Percentiles rank a stretch among this genome's conserved stretches.
Conservation (phyloP, 106 monocot genomes). For the Phalaenopsis aphrodite region DNA sequence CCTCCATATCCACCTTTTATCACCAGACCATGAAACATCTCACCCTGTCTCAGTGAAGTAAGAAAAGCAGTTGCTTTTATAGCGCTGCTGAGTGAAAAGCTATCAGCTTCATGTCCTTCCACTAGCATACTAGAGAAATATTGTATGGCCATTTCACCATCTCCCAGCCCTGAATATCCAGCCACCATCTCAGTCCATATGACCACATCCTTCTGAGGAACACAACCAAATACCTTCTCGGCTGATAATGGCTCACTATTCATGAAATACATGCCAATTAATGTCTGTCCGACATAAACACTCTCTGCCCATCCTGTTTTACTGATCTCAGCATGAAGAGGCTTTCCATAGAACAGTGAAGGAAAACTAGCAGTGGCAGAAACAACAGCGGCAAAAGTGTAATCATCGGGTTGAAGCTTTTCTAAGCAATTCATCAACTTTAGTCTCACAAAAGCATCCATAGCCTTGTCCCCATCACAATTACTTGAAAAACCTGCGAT, state of each 20-base stretch:
- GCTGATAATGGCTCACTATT: slow-evolving; percentile 52
- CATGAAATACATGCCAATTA: slow-evolving; percentile 80
- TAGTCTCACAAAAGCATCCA: slow-evolving; percentile 30
- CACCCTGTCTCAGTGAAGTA: slow-evolving; percentile 55
- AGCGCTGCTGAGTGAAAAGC: slow-evolving; percentile 71
- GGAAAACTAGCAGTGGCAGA: slow-evolving; percentile 39
- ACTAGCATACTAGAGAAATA: slow-evolving; percentile 53
- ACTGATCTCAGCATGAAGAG: slow-evolving; percentile 54
- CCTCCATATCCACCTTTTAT: slow-evolving; percentile 58
- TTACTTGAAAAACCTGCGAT: slow-evolving; percentile 30
- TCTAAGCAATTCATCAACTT: slow-evolving; percentile 8
- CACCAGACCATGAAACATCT: slow-evolving; percentile 49
- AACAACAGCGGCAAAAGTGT: slow-evolving; percentile 39
- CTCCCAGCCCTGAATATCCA: slow-evolving; percentile 55
- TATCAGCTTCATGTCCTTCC: slow-evolving; percentile 64
- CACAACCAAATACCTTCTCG: slow-evolving; percentile 33
- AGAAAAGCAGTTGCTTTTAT: slow-evolving; percentile 66
- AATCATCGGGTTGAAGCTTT: slow-evolving; percentile 30
- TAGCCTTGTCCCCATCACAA: slow-evolving; percentile 22
- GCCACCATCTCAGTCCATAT: slow-evolving; percentile 86
- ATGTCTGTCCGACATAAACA: slow-evolving; percentile 54
- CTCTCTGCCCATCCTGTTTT: slow-evolving; percentile 45
- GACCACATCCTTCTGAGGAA: slow-evolving; percentile 45
- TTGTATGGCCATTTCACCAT: slow-evolving; percentile 45
- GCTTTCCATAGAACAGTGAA: slow-evolving; percentile 43